phyloP scores from a whole-genome alignment of 106 monocot species.

The Apostasia ramifera region DNA sequence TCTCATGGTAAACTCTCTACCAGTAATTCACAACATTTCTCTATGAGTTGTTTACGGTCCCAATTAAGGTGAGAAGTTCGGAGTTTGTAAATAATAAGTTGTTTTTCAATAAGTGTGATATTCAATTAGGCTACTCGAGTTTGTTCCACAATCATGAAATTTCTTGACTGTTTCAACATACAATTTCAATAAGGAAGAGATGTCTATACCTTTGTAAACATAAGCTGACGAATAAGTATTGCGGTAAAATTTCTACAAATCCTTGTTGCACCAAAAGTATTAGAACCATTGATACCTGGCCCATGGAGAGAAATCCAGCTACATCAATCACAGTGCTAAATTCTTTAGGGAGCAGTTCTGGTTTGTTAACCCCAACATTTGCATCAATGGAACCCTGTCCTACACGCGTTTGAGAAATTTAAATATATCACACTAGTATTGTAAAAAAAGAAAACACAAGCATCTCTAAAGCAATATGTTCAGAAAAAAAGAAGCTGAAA shows the following conservation, averaged over 20 bases:
- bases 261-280: not conserved
- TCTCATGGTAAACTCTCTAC: too few species aligned
- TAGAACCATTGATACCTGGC: constrained; percentile 47
- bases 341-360: constrained; percentile 90
- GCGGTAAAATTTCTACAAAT: not conserved
- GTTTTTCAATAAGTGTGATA: too few species aligned
- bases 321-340: constrained; percentile 82
- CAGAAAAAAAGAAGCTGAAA: not conserved
- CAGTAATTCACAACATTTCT: too few species aligned
- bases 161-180: too few species aligned
- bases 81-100: too few species aligned
- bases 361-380: constrained; percentile 81
- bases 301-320: constrained; percentile 84
- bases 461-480: not conserved
- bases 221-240: too few species aligned
- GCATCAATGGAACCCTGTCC: constrained; percentile 53
- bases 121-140: too few species aligned
- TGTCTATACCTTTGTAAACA: not conserved
- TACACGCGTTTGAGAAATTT: constrained; percentile 16
- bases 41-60: too few species aligned
- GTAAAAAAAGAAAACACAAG: not conserved
- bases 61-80: too few species aligned
- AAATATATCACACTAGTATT: not conserved
- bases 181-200: not conserved
- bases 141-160: too few species aligned